Evolutionary conservation across 768 basidiomycete species (phyloP).

Genomic region (Auriscalpium vulgare): DNA sequence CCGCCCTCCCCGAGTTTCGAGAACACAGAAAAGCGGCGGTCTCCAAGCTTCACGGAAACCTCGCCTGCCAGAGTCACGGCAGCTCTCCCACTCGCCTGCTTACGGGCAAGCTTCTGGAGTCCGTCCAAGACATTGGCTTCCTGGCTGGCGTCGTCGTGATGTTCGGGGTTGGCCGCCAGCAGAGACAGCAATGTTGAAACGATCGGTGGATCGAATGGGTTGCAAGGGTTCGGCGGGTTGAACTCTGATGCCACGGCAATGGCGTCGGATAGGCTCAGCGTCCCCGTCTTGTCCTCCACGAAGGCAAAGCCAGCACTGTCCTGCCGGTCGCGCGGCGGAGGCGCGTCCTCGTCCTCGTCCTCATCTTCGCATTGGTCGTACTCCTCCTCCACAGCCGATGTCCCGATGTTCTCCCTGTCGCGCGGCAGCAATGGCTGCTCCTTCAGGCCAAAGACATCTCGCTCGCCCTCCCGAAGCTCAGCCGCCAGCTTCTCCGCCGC

Average conservation of each 20-base stretch:
- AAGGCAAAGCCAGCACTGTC: slow-evolving; percentile 5
- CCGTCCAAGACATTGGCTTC: slow-evolving; percentile 54
- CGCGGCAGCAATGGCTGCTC: slow-evolving; percentile 3
- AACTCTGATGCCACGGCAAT: slow-evolving; percentile 55
- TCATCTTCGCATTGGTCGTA: slow-evolving; percentile 2
- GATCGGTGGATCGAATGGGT: slow-evolving; percentile 68
- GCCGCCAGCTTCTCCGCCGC: slow-evolving; percentile 46
- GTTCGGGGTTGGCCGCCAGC: slow-evolving; percentile 51
- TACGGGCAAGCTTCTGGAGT: slow-evolving; percentile 66
- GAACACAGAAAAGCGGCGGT: slow-evolving; percentile 56
- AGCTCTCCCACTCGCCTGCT: slow-evolving; percentile 25
- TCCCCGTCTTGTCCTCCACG: slow-evolving; percentile 57
- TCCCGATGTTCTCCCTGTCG: neutral
- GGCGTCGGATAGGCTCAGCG: slow-evolving; percentile 57
- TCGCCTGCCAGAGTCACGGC: slow-evolving; percentile 28
- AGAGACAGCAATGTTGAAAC: slow-evolving; percentile 56
- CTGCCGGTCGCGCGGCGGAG: slow-evolving; percentile 5
- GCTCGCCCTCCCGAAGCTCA: slow-evolving; percentile 26
- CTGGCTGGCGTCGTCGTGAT: slow-evolving; percentile 47
- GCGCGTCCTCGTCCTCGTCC: slow-evolving; percentile 6
- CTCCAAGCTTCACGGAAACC: slow-evolving; percentile 55
- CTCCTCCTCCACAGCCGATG: slow-evolving; percentile 16
- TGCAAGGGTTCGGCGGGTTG: slow-evolving; percentile 80
- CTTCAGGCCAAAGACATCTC: slow-evolving; percentile 14
- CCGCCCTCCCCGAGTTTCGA: slow-evolving; percentile 96